Evolutionary conservation across 164 flowering plant species (phyloP).

Genomic region (Macadamia integrifolia): DNA sequence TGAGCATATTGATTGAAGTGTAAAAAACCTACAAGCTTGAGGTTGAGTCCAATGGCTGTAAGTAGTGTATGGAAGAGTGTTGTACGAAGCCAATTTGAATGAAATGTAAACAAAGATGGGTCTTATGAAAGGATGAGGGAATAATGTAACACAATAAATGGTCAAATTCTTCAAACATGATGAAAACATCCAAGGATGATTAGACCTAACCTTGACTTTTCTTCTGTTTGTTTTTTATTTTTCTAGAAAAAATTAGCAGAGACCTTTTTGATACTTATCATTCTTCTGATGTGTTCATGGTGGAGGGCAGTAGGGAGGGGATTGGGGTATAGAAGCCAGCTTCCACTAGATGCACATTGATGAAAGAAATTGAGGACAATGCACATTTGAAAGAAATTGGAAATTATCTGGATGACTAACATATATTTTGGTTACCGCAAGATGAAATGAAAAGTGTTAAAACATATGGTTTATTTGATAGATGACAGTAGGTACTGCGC

Average conservation of each 20-base stretch:
- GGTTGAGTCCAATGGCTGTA: no score
- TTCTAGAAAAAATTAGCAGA: background rate
- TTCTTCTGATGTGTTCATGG: background rate
- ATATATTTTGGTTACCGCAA: background rate
- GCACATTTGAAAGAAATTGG: no score
- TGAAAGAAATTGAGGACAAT: no score
- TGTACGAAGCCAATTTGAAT: no score
- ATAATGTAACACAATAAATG: background rate
- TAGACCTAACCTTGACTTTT: background rate
- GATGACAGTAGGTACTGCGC: background rate
- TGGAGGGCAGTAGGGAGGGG: background rate
- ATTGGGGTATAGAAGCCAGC: background rate
- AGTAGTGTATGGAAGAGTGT: no score
- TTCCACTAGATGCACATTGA: background rate
- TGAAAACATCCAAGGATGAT: background rate
- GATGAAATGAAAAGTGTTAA: background rate
- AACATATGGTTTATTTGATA: background rate
- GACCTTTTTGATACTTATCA: background rate
- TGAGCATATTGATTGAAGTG: no score
- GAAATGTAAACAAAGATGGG: no score
- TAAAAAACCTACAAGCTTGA: no score
- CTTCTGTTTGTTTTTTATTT: background rate
- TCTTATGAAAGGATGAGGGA: background rate
- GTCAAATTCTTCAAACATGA: background rate
- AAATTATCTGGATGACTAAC: no score